A percentile compares a stretch with the other conserved stretches of the same genome.
phyloP scores from a whole-genome alignment of 305 asterid genomes.

The Solanum hybrid region DNA sequence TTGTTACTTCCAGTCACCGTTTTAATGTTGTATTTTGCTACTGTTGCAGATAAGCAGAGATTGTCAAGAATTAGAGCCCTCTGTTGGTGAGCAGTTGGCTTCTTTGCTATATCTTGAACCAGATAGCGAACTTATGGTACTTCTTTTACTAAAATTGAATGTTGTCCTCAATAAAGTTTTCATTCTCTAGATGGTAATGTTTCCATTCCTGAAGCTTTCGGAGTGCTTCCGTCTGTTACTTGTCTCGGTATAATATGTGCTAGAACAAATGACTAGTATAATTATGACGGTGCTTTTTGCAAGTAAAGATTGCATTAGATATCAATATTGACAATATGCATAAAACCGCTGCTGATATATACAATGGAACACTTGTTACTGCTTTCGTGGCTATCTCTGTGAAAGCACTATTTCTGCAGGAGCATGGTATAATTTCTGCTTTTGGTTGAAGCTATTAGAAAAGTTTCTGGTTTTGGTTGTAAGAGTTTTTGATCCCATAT shows the following conservation, averaged over 20 bases:
- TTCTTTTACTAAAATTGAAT: neutral
- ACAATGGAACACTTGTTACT: neutral
- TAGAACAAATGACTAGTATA: neutral
- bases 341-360: neutral
- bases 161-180: neutral
- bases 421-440: neutral
- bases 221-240: neutral
- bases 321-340: neutral
- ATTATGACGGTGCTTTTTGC: neutral
- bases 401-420: neutral
- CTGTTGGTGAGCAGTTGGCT: conserved; percentile 89
- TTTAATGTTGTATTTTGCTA: conserved; percentile 6
- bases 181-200: neutral
- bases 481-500: neutral
- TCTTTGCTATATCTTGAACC: conserved; percentile 92
- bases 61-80: conserved; percentile 90
- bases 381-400: neutral
- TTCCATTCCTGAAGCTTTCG: neutral
- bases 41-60: conserved; percentile 89
- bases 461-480: neutral
- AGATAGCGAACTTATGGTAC: conserved; percentile 96
- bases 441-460: neutral
- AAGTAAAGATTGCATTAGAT: neutral
- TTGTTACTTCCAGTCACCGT: neutral
- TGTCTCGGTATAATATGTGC: neutral